Conservation (phyloP, 495 filamentous ascomycete genomes). For the Aspergillus biplanus region DNA sequence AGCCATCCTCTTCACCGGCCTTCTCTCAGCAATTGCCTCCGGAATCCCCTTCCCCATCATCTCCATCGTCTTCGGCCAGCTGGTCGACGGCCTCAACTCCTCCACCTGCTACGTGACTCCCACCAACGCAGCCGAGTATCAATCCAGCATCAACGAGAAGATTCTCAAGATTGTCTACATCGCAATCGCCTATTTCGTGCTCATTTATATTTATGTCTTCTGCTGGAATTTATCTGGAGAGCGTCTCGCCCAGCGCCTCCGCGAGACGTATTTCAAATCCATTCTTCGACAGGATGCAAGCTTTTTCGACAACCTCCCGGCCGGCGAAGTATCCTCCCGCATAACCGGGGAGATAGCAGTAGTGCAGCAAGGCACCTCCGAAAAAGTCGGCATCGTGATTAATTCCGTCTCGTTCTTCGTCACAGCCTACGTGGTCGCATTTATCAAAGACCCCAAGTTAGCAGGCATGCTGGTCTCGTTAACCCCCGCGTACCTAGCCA, state of each 20-base stretch:
- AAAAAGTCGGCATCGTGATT: conserved; percentile 68
- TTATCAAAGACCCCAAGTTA: conserved; percentile 56
- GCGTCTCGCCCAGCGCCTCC: conserved; percentile 63
- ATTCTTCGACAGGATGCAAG: conserved; percentile 64
- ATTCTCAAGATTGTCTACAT: conserved; percentile 66
- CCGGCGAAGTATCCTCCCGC: conserved; percentile 64
- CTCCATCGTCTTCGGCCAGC: conserved; percentile 68
- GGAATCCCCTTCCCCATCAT: conserved; percentile 71
- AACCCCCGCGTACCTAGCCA: conserved; percentile 67
- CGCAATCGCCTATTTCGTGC: conserved; percentile 62
- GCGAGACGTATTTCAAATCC: conserved; percentile 59
- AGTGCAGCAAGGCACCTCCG: conserved; percentile 64
- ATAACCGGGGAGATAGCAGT: conserved; percentile 63
- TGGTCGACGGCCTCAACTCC: conserved; percentile 67
- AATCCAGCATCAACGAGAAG: conserved; percentile 55
- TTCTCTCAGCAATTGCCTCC: conserved; percentile 59
- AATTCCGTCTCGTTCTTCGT: conserved; percentile 63
- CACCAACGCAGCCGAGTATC: conserved; percentile 30
- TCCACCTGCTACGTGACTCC: conserved; percentile 48
- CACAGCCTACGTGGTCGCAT: conserved; percentile 65
- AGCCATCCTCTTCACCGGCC: conserved; percentile 52
- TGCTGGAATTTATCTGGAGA: conserved; percentile 66
- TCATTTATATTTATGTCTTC: conserved; percentile 55
- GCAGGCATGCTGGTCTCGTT: conserved; percentile 55
- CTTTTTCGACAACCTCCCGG: conserved; percentile 60